phyloP scores from a whole-genome alignment of 73 alveolate genomes.

The Symbiodinium natans region DNA sequence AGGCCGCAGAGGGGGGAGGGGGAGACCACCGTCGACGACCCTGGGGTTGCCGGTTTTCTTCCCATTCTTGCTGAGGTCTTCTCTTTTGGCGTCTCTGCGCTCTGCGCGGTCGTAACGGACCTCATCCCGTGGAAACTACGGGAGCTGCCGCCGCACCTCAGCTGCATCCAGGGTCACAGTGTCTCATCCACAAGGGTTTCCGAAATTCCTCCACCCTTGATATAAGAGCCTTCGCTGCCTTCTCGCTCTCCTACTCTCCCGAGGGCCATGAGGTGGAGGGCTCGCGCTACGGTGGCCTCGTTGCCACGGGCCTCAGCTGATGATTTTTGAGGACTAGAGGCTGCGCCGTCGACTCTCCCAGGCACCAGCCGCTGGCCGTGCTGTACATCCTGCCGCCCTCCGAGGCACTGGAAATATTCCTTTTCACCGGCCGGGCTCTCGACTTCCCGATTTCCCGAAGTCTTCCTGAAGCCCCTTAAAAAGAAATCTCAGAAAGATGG shows the following conservation, averaged over 20 bases:
- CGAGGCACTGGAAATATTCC: slow-evolving; percentile 50
- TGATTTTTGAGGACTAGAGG: too few species aligned
- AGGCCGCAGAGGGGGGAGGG: too few species aligned
- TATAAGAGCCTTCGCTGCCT: too few species aligned
- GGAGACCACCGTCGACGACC: too few species aligned
- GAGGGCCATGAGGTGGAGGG: slow-evolving; percentile 94
- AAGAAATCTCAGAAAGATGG: too few species aligned
- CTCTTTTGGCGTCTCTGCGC: slow-evolving; percentile 76
- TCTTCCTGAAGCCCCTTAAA: too few species aligned
- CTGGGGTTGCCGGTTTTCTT: too few species aligned
- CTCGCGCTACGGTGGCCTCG: slow-evolving; percentile 82
- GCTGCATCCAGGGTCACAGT: background rate
- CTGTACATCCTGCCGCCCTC: slow-evolving; percentile 56
- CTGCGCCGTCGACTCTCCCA: background rate
- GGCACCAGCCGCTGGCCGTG: slow-evolving; percentile 91
- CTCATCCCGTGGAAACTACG: slow-evolving; percentile 82
- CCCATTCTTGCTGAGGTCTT: background rate
- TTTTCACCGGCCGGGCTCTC: slow-evolving; percentile 11
- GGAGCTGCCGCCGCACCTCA: slow-evolving; percentile 32
- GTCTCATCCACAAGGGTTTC: too few species aligned
- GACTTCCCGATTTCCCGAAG: too few species aligned
- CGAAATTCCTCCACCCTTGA: too few species aligned
- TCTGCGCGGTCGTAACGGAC: slow-evolving; percentile 56
- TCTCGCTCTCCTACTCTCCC: too few species aligned
- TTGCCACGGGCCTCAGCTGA: background rate